These are phyloP conservation scores for Ramaria sp. DNA, from an alignment of 768 basidiomycete species.

Conservation along the genomic window DNA sequence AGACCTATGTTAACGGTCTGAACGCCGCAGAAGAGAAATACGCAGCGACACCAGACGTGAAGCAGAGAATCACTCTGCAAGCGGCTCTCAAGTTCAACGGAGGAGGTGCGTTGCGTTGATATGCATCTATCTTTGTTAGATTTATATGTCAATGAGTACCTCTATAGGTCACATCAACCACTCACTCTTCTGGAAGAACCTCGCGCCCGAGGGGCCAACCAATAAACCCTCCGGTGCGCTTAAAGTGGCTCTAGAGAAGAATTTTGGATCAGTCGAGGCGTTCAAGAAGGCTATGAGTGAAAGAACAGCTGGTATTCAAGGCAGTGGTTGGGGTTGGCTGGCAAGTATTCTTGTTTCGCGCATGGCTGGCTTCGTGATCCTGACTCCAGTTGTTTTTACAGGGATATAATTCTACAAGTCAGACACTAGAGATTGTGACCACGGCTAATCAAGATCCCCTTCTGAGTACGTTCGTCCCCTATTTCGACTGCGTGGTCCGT, in stretches of 20 bases:
- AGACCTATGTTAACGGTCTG: slow-evolving; percentile 88
- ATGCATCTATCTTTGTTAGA: not conserved
- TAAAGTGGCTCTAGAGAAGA: slow-evolving; percentile 61
- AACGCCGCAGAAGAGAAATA: slow-evolving; percentile 90
- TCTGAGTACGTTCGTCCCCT: slow-evolving; percentile 28
- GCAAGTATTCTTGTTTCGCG: slow-evolving; percentile 28
- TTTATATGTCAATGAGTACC: not conserved
- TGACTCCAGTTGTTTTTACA: slow-evolving; percentile 17
- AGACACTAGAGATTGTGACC: slow-evolving; percentile 81
- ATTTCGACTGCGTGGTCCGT: not conserved
- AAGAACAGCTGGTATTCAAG: slow-evolving; percentile 85
- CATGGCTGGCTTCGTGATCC: not conserved
- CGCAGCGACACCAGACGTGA: slow-evolving; percentile 36
- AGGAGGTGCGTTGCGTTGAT: slow-evolving; percentile 48
- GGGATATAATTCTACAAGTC: slow-evolving; percentile 57
- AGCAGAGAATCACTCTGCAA: slow-evolving; percentile 76
- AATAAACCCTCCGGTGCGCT: slow-evolving; percentile 26
- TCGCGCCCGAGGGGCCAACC: slow-evolving; percentile 63
- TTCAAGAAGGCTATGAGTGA: slow-evolving; percentile 85
- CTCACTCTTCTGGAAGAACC: slow-evolving; percentile 95
- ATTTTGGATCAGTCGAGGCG: slow-evolving; percentile 80
- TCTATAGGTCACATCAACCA: slow-evolving; percentile 81
- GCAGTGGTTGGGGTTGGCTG: slow-evolving; percentile 98
- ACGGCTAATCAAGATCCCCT: slow-evolving; percentile 96
- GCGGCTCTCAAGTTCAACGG: slow-evolving; percentile 74